Percentiles rank a stretch among this genome's conserved stretches.
Evolutionary conservation across 2,329 filamentous ascomycete genomes (phyloP).

Genomic region (Parafenestella ontariensis): DNA sequence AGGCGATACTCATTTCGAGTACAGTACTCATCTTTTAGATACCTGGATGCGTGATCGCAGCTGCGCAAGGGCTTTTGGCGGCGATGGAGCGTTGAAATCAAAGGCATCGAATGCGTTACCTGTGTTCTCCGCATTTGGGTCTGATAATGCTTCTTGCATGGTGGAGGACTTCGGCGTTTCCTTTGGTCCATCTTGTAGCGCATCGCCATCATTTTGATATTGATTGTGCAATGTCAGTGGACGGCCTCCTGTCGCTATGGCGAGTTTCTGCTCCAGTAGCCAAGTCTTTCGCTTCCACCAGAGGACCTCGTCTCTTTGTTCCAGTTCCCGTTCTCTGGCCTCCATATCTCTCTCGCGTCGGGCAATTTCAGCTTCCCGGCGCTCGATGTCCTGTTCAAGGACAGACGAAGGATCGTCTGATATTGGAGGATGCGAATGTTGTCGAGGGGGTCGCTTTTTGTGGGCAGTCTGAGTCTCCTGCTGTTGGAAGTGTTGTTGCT

Average conservation of each 20-base stretch:
- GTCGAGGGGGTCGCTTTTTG: neutral
- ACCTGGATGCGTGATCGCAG: conserved; percentile 12
- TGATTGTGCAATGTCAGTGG: neutral
- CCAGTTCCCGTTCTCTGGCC: conserved; percentile 11
- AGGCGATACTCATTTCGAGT: neutral
- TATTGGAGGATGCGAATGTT: neutral
- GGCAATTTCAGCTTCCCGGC: conserved; percentile 12
- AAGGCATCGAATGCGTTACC: neutral
- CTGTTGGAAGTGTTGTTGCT: neutral
- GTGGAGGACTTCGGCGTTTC: neutral
- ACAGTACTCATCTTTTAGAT: conserved; percentile 7
- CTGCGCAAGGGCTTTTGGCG: conserved; percentile 10
- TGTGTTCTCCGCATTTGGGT: neutral
- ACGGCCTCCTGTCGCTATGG: conserved; percentile 1
- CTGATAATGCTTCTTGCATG: neutral
- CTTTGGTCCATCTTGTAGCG: neutral
- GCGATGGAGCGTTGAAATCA: conserved; percentile 5
- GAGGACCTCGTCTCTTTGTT: conserved; percentile 13
- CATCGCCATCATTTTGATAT: neutral
- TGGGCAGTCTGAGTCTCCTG: neutral
- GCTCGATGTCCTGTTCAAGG: conserved; percentile 3
- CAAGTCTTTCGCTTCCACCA: conserved; percentile 15
- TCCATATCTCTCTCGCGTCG: conserved; percentile 11
- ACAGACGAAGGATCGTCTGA: neutral
- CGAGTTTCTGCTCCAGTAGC: conserved; percentile 12